Base-by-base conservation (phyloP, 1,284 basidiomycete species). In the Boletus sp. region DNA sequence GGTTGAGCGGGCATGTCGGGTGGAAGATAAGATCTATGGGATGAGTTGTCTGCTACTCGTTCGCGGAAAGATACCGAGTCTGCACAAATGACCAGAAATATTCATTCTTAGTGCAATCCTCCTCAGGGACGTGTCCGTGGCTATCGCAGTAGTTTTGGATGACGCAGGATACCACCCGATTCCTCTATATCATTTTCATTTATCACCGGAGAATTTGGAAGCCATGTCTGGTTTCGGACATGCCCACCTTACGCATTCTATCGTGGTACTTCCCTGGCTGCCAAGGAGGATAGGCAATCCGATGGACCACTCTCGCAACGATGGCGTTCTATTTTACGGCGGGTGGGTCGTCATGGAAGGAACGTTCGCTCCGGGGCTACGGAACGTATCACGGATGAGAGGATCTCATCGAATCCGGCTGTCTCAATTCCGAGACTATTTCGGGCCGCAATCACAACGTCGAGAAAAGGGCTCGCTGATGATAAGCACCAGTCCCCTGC, bases 41-140 rank as follows among this genome's bases (percentile, higher is more conserved):
- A 48, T 12, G 49, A 29, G 49, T n/a, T 16, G 51, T 49, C 44
- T 47, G 55, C 44, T 53, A 46, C 39, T 57, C 57, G 47, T 40
- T 41, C 46, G 36, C 30, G 39, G 53, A 50, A 55, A 50, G 40
- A 48, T 43, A 32, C 47, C 44, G 25, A 20, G 32, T 42, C 36
- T 39, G 49, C 45, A 37, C 17, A 44, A 40, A 50, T 17, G 46
- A 32, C 19, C 8, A 40, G 19, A 35, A 33, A n/a, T n/a, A n/a
- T n/a, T n/a, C n/a, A n/a, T 65, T 65, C 63, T 53, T 44, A 19
- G 41, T 46, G 40, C 37, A 53, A 61, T 61, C 60, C 63, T 62
- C 63, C 49, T 27, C 53, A 60, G 51, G 57, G 29, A 59, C 56
- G 34, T 37, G 32, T 60, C 59, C 60, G 60, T 61, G 39, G 45